Evolutionary conservation across 2,329 filamentous ascomycete species (phyloP), one percentile per base, ranked within the genome.

Genomic region (Colletotrichum noveboracense): DNA sequence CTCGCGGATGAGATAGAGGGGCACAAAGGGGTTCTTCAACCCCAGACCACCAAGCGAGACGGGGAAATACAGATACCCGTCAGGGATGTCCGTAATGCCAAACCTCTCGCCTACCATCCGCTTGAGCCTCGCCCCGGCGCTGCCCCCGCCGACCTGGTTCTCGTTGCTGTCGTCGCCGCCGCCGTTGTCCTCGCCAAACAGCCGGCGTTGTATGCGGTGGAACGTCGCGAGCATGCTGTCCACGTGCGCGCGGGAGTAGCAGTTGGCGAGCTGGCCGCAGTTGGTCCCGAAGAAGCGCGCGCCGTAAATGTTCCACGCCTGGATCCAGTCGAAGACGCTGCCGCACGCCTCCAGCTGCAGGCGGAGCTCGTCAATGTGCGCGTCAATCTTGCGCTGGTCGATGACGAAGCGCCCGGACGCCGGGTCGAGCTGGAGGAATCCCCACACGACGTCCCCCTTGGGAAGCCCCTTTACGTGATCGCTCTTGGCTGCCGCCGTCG

Each of bases 241-340:
- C 69, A 92, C 87, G 79, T 92, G 91, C 55, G 85, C 82, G 24
- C 87, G 86, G 0, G 89, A 89, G 76, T 91, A 90, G 76, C 89
- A 90, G 72, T 88, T 85, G 16, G 89, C 88, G 5, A 90, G 87
- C 70, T 87, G 87, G 9, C 88, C 90, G 75, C 92, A 91, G 78
- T 91, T 92, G 77, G 88, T 89, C 67, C 84, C 84, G 79, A 92
- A 91, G 81, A 92, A 92, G 2, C 87, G 86, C 9, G 85, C 86
- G 34, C 89, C 87, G 79, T 91, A 92, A 52, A 86, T 88, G 78
- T 92, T 92, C 87, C 90, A 92, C 1, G 89, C 90, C 77, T 92
- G 88, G 5, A 92, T 87, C 87, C 89, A 92, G 30, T 88, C 84
- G 76, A 93, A 90, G 8, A 92, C 83, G 73, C 87, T 89, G 66